Base-by-base conservation (phyloP, 805 yeast species). In the Sugiyamaella valdiviana region DNA sequence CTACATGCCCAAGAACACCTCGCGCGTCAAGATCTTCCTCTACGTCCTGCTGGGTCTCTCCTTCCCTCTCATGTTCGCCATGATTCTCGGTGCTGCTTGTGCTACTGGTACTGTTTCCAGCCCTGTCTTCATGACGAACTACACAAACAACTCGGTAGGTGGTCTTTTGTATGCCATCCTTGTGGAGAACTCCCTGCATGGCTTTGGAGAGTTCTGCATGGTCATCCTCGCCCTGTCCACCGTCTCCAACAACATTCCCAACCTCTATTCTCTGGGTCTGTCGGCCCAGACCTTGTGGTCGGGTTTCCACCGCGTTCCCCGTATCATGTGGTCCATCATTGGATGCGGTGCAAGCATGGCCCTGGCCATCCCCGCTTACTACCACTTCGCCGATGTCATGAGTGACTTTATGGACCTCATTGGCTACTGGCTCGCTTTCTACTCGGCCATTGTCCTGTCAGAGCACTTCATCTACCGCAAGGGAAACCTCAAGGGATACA, bases 181-280 rank as follows among this genome's bases (percentile, higher is more conserved):
- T 51, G 93, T 86, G 46, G 76, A 79, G 55, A 77, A 89, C 63
- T 83, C 95, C 4, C 74, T 88, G 52, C 90, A 85, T 67, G 90
- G 88, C 7, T 87, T 90, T 58, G 96, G 96, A 54, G 82, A 86
- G 66, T 88, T 90, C 75, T 82, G 90, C 68, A 79, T 90, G 68
- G 96, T 90, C 26, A 24, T 90, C 16, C 72, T 90, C 55, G 87
- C 95, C 15, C 69, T 90, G 56, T 86, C 96, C 26, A 87, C 95
- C 26, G 83, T 90, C 49, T 82, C 96, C 56, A 88, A 87, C 75
- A 89, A 88, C 72, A 80, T 89, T 66, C 96, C 96, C 67, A 89
- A 88, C 73, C 82, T 88, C 84, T 90, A 90, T 74, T 86, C 97
- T 21, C 78, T 88, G 60, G 90, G 88, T 37, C 74, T 90, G 62